Conservation (phyloP, 1,284 basidiomycete genomes). For the Moniliella sp. region DNA sequence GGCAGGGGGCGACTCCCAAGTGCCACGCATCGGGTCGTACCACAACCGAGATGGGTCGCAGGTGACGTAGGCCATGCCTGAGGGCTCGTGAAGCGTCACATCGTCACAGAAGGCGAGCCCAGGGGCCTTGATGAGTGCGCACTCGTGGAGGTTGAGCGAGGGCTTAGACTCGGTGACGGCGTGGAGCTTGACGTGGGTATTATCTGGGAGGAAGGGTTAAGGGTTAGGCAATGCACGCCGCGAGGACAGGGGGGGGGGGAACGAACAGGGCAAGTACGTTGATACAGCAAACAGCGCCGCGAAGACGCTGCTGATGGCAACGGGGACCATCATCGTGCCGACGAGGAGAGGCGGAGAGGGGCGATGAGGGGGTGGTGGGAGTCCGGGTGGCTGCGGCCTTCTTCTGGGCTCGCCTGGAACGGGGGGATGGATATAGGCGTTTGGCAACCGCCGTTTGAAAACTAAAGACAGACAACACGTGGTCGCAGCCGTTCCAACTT, state of each 20-base stretch:
- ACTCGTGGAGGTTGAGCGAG: slow-evolving; percentile 1
- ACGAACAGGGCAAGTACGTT: slow-evolving; percentile 8
- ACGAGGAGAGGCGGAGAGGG: too few relatives aligned
- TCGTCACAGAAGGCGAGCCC: slow-evolving; percentile 16
- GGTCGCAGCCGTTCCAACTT: too few relatives aligned
- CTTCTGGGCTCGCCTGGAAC: too few relatives aligned
- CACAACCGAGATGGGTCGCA: slow-evolving; percentile 14
- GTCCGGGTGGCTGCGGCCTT: too few relatives aligned
- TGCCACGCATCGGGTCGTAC: slow-evolving; percentile 10
- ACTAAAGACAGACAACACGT: too few relatives aligned
- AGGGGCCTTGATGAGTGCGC: slow-evolving; percentile 7
- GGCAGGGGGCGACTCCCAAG: slow-evolving; percentile 5
- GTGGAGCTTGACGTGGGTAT: slow-evolving; percentile 7
- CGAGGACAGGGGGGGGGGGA: slow-evolving; percentile 6
- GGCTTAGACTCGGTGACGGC: slow-evolving; percentile 4
- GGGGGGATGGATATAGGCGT: too few relatives aligned
- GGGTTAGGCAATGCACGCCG: slow-evolving; percentile 4
- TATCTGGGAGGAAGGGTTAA: not conserved
- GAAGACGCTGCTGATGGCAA: slow-evolving; percentile 6
- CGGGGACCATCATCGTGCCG: slow-evolving; percentile 6
- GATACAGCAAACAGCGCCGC: slow-evolving; percentile 7
- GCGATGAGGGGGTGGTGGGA: too few relatives aligned
- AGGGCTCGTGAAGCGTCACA: slow-evolving; percentile 8
- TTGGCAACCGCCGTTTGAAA: too few relatives aligned
- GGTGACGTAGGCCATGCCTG: slow-evolving; percentile 12